Percentiles rank a stretch among this genome's conserved stretches.
phyloP scores from a whole-genome alignment of 441 rosid genomes.

The Gossypium gossypioides region DNA sequence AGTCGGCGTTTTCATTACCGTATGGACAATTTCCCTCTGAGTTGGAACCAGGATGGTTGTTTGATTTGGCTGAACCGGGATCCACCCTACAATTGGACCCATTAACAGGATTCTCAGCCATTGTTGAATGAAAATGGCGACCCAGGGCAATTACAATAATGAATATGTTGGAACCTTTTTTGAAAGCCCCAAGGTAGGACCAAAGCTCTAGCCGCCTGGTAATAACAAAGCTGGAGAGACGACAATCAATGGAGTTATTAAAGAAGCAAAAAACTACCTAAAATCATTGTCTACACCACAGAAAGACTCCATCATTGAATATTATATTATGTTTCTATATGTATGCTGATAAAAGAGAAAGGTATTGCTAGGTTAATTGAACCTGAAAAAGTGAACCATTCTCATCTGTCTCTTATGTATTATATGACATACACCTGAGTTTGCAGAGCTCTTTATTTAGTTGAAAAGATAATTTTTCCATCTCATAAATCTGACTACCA shows the following conservation, averaged over 20 bases:
- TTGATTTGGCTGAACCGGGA: background rate
- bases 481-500: background rate
- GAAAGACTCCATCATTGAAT: background rate
- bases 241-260: background rate
- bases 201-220: background rate
- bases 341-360: background rate
- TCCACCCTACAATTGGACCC: slow-evolving; percentile 24
- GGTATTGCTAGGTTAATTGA: background rate
- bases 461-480: too few species aligned
- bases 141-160: background rate
- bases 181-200: background rate
- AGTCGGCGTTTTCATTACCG: slow-evolving; percentile 13
- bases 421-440: too few species aligned
- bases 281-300: background rate
- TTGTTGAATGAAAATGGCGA: background rate
- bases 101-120: background rate
- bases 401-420: background rate
- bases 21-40: slow-evolving; percentile 23
- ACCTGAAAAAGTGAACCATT: background rate
- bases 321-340: background rate
- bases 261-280: background rate
- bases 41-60: slow-evolving; percentile 12
- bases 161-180: background rate
- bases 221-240: background rate
- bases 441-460: background rate